Base-by-base conservation (phyloP, 768 basidiomycete species). In the Lentinus brumalis region DNA sequence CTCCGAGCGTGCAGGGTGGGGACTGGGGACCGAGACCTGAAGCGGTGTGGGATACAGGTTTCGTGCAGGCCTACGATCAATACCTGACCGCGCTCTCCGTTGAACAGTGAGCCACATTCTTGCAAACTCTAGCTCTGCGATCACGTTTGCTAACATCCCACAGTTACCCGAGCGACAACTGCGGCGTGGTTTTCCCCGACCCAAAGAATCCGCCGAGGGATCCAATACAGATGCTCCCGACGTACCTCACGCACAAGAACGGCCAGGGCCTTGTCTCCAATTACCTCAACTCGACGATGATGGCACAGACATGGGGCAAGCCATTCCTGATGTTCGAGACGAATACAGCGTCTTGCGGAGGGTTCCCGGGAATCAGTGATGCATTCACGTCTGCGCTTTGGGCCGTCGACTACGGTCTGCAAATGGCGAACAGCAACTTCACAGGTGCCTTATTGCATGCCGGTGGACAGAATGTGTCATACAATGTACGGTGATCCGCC, bases 321-420 rank as follows among this genome's bases (percentile, higher is more conserved):
- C 79, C 80, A 14, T 73, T 83, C 62, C 63, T 82, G 46, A 83
- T 86, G 81, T 75, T 84, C 62, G 84, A 86, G 71, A 83, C 81
- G 46, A 82, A 81, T 64, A 79, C 79, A 3, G 83, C 82, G 0
- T 78, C 77, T 38, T 85, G 84, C 69, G 81, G 81, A 55, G 84
- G 83, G 12, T 83, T 84, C 65, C 71, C 77, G n/a, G 83, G 83
- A 3, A 62, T 85, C 53, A 80, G 78, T 47, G 81, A 85, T 65
- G 75, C 76, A 51, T 84, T 84, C 58, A 80, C 77, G 4, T 77
- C 79, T 2, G 77, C 81, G n/a, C 72, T 85, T 38, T 86, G 83
- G 82, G 81, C 67, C 29, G 66, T 80, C 45, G 83, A 85, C 67
- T 82, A 77, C 66, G 78, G 77, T 5, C 62, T 86, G 35, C 78